Evolutionary conservation across 1,284 basidiomycete genomes (phyloP).

Genomic region (Agroathelia rolfsii): DNA sequence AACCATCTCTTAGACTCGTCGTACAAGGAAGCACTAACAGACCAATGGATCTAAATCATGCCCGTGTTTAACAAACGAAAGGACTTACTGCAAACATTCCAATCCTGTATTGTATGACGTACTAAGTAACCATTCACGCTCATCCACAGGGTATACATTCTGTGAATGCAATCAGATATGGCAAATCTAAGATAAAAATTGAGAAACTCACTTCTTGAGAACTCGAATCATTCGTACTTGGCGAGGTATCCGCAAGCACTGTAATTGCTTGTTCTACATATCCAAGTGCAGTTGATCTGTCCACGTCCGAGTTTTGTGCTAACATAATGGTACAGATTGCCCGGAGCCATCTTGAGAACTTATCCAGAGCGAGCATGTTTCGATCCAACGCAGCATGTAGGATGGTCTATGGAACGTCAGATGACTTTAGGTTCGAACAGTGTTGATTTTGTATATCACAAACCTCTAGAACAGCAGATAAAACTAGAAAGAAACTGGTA

Average conservation of each 20-base stretch:
- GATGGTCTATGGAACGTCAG: conserved; percentile 42
- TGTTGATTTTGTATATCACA: conserved; percentile 10
- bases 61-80: conserved; percentile 11
- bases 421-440: no score
- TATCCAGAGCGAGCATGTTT: conserved; percentile 55
- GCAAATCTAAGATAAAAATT: conserved; percentile 6
- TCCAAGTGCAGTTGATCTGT: conserved; percentile 63
- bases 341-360: conserved; percentile 76
- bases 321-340: conserved; percentile 73
- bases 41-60: conserved; percentile 9
- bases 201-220: no score
- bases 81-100: conserved; percentile 74
- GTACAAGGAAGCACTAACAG: conserved; percentile 46
- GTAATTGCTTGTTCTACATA: conserved; percentile 69
- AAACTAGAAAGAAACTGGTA: conserved; percentile 49
- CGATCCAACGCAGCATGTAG: conserved; percentile 60
- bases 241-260: conserved; percentile 59
- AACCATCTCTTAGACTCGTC: conserved; percentile 81
- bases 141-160: conserved; percentile 68
- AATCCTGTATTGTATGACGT: conserved; percentile 75
- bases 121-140: conserved; percentile 70
- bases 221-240: no score
- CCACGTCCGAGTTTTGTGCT: conserved; percentile 49
- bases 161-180: conserved; percentile 7
- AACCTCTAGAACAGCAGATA: conserved; percentile 65